Evolutionary conservation across 352 stramenopile species (phyloP).

Genomic region (Pythium periplocum): DNA sequence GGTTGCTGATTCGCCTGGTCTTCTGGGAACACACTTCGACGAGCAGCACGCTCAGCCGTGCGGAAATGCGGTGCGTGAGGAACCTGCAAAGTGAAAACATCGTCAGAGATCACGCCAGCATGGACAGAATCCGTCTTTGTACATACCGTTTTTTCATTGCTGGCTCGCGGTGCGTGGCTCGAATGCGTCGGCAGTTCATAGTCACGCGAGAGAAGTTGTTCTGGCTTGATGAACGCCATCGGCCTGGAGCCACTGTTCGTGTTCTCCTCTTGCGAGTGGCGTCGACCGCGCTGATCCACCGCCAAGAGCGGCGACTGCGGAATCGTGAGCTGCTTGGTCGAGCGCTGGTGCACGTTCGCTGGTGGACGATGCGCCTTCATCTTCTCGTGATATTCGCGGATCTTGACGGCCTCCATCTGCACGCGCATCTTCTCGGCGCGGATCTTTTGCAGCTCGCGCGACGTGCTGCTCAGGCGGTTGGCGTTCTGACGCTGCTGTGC

Average conservation of each 20-base stretch:
- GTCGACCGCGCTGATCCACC: constrained; percentile 49
- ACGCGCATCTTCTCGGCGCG: constrained; percentile 62
- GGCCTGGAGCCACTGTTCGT: neutral
- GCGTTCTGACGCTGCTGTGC: constrained; percentile 33
- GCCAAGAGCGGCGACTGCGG: constrained; percentile 62
- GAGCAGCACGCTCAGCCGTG: constrained; percentile 20
- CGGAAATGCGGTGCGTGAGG: constrained; percentile 22
- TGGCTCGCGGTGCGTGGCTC: neutral
- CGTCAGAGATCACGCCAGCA: too few relatives aligned
- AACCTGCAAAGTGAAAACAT: neutral
- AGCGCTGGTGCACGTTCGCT: constrained; percentile 67
- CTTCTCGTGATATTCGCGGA: constrained; percentile 74
- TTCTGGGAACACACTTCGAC: constrained; percentile 11
- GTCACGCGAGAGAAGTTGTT: constrained; percentile 25
- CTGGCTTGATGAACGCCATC: constrained; percentile 13
- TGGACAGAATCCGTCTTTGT: too few relatives aligned
- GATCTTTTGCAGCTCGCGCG: constrained; percentile 69
- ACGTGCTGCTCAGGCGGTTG: constrained; percentile 65
- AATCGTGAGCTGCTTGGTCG: constrained; percentile 77
- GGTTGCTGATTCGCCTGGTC: constrained; percentile 7
- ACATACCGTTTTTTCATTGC: neutral
- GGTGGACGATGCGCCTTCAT: constrained; percentile 60
- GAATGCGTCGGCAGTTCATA: constrained; percentile 14
- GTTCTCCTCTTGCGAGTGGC: constrained; percentile 17
- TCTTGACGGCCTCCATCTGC: constrained; percentile 66